Percentiles rank a stretch among this genome's conserved stretches.
phyloP scores from a whole-genome alignment of 352 stramenopile genomes.

The Pythium sp. region DNA sequence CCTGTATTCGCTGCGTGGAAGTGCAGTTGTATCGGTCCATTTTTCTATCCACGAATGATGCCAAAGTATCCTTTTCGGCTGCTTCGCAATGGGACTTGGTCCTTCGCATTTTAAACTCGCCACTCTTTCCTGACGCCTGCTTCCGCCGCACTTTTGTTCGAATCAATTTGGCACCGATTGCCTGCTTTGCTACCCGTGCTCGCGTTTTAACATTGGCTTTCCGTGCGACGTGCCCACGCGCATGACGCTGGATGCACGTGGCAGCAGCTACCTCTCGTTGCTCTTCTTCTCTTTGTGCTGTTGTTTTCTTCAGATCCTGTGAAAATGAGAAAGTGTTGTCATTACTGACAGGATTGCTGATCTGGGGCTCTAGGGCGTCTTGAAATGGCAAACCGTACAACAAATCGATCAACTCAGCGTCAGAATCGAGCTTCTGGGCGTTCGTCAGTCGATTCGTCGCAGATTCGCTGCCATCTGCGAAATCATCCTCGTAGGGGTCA shows the following conservation, averaged over 20 bases:
- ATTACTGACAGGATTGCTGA: not conserved
- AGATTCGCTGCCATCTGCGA: constrained; percentile 24
- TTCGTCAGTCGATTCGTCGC: constrained; percentile 8
- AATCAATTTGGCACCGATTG: not conserved
- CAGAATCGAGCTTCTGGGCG: constrained; percentile 21
- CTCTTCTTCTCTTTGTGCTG: not conserved
- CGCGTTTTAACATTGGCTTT: constrained; percentile 5
- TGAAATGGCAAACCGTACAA: constrained; percentile 22
- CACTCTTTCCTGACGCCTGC: not conserved
- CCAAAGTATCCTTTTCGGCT: not conserved
- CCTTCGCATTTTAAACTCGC: not conserved
- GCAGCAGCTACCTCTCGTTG: constrained; percentile 17
- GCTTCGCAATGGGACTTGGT: constrained; percentile 4
- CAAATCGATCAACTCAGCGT: constrained; percentile 46
- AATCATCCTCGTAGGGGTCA: constrained; percentile 43
- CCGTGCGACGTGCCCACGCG: constrained; percentile 12
- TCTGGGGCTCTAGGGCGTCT: not conserved
- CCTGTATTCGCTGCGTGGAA: not conserved
- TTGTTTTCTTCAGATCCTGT: not conserved
- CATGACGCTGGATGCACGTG: constrained; percentile 29
- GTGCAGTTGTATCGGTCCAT: not conserved
- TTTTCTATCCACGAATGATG: not conserved
- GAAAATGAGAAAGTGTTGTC: not conserved
- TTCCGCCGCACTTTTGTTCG: not conserved
- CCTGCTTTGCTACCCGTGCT: not conserved